phyloP scores from a whole-genome alignment of 306 rosid genomes.

The Rosa rugosa region DNA sequence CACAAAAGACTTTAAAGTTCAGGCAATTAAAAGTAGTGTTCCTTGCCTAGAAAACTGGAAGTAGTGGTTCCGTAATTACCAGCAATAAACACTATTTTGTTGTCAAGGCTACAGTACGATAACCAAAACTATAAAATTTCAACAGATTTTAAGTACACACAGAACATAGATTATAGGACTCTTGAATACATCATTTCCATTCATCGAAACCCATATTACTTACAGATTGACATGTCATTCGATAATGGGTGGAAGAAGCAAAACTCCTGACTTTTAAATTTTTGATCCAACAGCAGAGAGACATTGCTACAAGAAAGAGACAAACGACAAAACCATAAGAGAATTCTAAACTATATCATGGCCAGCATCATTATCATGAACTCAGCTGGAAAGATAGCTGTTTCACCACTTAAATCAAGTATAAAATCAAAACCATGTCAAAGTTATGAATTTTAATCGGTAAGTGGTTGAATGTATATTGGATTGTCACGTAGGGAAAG shows the following conservation, averaged over 20 bases:
- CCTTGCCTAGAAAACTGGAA: not conserved
- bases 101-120: not conserved
- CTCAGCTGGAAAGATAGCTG: not conserved
- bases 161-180: not conserved
- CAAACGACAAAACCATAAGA: not conserved
- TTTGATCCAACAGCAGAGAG: slow-evolving; percentile 82
- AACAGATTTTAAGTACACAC: not conserved
- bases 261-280: slow-evolving; percentile 60
- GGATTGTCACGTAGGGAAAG: not conserved
- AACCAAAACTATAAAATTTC: not conserved
- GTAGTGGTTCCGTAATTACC: not conserved
- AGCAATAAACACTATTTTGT: not conserved
- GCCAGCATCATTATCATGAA: not conserved
- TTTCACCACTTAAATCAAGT: not conserved
- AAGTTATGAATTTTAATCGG: not conserved
- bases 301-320: slow-evolving; percentile 61
- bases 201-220: slow-evolving; percentile 37
- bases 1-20: not conserved
- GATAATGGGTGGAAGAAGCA: slow-evolving; percentile 95
- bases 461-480: not conserved
- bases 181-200: not conserved
- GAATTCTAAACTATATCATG: slow-evolving; percentile 5
- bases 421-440: not conserved
- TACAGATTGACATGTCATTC: slow-evolving; percentile 84
- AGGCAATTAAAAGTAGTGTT: slow-evolving; percentile 2